Evolutionary conservation across 495 filamentous ascomycete genomes (phyloP).

Genomic region (Trichoderma erinaceum): DNA sequence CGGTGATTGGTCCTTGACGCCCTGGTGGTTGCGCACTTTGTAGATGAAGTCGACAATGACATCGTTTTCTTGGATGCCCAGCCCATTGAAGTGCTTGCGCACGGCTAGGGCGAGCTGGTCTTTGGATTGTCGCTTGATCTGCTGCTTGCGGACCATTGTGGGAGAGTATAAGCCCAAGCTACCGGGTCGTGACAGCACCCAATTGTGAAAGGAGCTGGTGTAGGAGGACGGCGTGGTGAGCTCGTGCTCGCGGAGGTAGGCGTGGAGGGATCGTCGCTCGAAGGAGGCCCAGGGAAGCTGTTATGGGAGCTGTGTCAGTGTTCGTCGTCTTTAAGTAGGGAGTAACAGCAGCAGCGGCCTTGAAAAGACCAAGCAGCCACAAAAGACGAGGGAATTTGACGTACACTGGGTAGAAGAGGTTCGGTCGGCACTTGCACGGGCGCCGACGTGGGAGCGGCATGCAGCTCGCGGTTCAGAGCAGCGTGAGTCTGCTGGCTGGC

Average conservation of each 20-base stretch:
- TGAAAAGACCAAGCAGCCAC: background rate
- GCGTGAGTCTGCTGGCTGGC: constrained; percentile 28
- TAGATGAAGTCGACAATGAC: constrained; percentile 84
- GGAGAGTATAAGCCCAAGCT: constrained; percentile 63
- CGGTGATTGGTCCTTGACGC: constrained; percentile 23
- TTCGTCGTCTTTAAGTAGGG: background rate
- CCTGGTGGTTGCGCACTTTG: constrained; percentile 53
- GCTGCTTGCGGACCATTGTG: constrained; percentile 60
- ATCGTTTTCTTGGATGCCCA: constrained; percentile 79
- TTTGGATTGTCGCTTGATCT: constrained; percentile 61
- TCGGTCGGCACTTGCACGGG: constrained; percentile 29
- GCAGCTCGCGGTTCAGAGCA: background rate
- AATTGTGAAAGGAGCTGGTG: constrained; percentile 62
- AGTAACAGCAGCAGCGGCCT: no score
- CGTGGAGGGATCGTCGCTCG: constrained; percentile 64
- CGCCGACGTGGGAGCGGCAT: constrained; percentile 36
- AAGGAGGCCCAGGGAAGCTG: constrained; percentile 75
- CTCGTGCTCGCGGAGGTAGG: constrained; percentile 72
- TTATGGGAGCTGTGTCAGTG: background rate
- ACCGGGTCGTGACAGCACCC: constrained; percentile 61
- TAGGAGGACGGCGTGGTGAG: constrained; percentile 66
- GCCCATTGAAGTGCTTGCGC: constrained; percentile 83
- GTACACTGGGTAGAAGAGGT: constrained; percentile 21
- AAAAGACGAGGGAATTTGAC: constrained; percentile 20
- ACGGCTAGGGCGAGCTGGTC: constrained; percentile 76